Evolutionary conservation across 192 early-diverging fungal species (phyloP), one percentile per base, ranked within the genome.

Genomic region (Podila epicladia): DNA sequence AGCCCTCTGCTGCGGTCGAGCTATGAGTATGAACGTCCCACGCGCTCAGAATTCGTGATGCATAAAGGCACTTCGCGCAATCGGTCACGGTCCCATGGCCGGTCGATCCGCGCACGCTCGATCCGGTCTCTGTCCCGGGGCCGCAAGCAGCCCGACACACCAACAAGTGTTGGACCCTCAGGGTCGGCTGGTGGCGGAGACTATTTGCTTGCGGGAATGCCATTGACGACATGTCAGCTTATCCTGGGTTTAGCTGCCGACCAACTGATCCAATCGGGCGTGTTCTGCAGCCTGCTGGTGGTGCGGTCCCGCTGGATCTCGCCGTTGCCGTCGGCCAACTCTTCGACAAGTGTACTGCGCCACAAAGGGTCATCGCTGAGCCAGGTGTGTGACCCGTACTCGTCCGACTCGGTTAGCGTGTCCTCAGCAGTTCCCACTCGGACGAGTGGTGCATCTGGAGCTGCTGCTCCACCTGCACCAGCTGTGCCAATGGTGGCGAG

Each of bases 191-290:
- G 53, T 24, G n/a, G 53, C 2, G 53, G 53, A 20, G 53, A n/a
- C 1, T n/a, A 1, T 9, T 9, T 26, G 5, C 24, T 26, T 3
- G 53, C 53, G 24, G 53, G 53, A 3, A 6, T n/a, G 5, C 2
- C 65, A 0, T 22, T 61, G 31, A 76, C 75, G 35, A 78, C 75
- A 13, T 78, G 75, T 50, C 75, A 78, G 22, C 45, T 71, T 0
- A 78, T 78, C 64, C 28, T 78, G 20, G 75, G 75, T 12, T 13
- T 78, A 17, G 64, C 64, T 0, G 75, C 75, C 3, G 75, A 78
- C 24, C 69, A 28, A 51, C 65, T 78, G 64, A 67, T 78, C 19
- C 75, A 78, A 22, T 78, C 75, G 6, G 58, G 69, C 0, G 75
- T 78, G 4, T 48, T 66, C 9, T 78, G 68, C 1, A 71, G 69